Conservation (phyloP, 768 basidiomycete genomes). For the Tulasnella sp. region DNA sequence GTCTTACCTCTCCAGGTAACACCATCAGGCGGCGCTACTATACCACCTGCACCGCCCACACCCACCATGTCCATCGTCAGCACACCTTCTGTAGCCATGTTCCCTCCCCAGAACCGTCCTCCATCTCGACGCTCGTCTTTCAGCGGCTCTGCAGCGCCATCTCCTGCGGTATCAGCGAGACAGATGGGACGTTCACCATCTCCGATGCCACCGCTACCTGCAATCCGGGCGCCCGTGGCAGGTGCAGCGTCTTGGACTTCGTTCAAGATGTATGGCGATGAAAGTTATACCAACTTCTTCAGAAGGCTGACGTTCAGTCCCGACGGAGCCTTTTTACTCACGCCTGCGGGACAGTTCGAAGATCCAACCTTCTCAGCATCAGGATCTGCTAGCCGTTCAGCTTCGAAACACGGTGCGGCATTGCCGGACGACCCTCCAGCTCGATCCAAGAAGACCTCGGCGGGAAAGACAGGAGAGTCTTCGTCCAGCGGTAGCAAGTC, state of each 20-base stretch:
- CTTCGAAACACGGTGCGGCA: slow-evolving; percentile 26
- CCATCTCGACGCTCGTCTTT: slow-evolving; percentile 34
- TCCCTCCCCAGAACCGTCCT: slow-evolving; percentile 36
- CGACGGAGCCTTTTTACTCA: slow-evolving; percentile 85
- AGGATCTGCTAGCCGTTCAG: slow-evolving; percentile 23
- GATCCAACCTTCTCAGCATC: slow-evolving; percentile 58
- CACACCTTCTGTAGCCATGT: slow-evolving; percentile 31
- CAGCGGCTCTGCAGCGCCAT: slow-evolving; percentile 68
- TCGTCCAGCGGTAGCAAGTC: slow-evolving; percentile 38
- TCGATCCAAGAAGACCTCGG: slow-evolving; percentile 14
- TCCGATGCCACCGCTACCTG: slow-evolving; percentile 86
- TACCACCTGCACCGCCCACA: slow-evolving; percentile 25
- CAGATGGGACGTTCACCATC: slow-evolving; percentile 61
- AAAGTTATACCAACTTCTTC: slow-evolving; percentile 93
- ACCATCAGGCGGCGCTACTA: slow-evolving; percentile 3
- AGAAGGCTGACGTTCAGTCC: slow-evolving; percentile 87
- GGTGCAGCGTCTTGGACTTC: slow-evolving; percentile 40
- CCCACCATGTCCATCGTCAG: slow-evolving; percentile 22
- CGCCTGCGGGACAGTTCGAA: slow-evolving; percentile 95
- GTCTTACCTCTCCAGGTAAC: slow-evolving; percentile 29
- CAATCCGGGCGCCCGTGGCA: slow-evolving; percentile 58
- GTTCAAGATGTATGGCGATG: slow-evolving; percentile 87
- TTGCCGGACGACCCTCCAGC: slow-evolving; percentile 12
- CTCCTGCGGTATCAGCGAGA: slow-evolving; percentile 11
- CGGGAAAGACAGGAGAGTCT: slow-evolving; percentile 22